These are phyloP conservation scores for Malus orientalis DNA, from an alignment of 306 rosid species.

Conservation along the genomic window DNA sequence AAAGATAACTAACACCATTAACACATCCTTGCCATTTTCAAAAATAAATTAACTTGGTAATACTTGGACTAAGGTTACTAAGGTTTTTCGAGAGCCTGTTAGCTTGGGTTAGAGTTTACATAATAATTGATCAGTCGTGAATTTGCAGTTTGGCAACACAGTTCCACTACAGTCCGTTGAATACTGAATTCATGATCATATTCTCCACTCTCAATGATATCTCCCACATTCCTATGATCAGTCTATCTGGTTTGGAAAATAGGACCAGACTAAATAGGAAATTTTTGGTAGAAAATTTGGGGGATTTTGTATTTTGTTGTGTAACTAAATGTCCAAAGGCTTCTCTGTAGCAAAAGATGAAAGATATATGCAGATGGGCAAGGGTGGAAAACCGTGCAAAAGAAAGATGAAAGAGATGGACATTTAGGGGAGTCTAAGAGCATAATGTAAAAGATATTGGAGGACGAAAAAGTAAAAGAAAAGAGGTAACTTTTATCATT, in stretches of 20 bases:
- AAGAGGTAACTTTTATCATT: conserved; percentile 64
- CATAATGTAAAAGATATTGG: conserved; percentile 70
- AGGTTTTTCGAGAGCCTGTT: background rate
- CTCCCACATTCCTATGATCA: too few species aligned
- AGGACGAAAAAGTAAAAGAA: conserved; percentile 70
- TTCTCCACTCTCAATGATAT: too few species aligned
- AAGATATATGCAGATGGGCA: background rate
- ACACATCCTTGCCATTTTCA: background rate
- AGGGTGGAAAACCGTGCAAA: conserved; percentile 30
- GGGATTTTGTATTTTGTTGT: background rate
- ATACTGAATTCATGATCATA: too few species aligned
- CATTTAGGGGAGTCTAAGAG: conserved; percentile 41
- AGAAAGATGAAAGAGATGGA: conserved; percentile 28
- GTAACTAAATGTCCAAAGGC: background rate
- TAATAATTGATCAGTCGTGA: too few species aligned
- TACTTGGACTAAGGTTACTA: background rate
- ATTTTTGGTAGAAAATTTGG: background rate
- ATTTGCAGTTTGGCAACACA: too few species aligned
- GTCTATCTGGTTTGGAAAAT: too few species aligned
- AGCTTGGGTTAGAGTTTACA: background rate
- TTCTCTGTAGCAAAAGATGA: background rate
- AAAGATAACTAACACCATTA: too few species aligned
- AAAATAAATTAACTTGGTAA: background rate
- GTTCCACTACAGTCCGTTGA: too few species aligned
- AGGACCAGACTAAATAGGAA: too few species aligned